Evolutionary conservation across 371 early-diverging fungal genomes (phyloP).

Genomic region (Capillidium rhysosporum): DNA sequence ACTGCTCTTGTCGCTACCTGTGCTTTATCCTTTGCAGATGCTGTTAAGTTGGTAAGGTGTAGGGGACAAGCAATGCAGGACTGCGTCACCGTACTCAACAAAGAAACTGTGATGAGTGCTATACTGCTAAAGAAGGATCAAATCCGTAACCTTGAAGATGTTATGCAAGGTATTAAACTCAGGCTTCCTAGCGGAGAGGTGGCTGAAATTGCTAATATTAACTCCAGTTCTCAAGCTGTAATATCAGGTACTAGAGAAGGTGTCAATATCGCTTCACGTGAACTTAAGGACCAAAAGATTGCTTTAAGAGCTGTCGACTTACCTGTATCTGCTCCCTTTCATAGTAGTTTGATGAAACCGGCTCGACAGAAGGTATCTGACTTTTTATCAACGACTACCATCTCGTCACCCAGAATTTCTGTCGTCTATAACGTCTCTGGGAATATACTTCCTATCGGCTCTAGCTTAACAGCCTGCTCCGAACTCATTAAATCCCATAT

Average conservation of each 20-base stretch:
- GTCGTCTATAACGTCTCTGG: slow-evolving; percentile 52
- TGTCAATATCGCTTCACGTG: slow-evolving; percentile 66
- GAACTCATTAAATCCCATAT: slow-evolving; percentile 46
- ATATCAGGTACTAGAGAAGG: slow-evolving; percentile 76
- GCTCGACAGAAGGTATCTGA: slow-evolving; percentile 56
- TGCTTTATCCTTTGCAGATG: slow-evolving; percentile 54
- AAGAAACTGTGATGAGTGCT: slow-evolving; percentile 73
- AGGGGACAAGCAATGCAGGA: slow-evolving; percentile 77
- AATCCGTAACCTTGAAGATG: slow-evolving; percentile 42
- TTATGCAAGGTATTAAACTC: slow-evolving; percentile 36
- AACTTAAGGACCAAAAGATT: slow-evolving; percentile 53
- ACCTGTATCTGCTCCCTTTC: slow-evolving; percentile 92
- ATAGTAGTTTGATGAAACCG: slow-evolving; percentile 73
- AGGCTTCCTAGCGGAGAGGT: slow-evolving; percentile 42
- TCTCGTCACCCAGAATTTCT: slow-evolving; percentile 41
- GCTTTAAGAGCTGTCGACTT: slow-evolving; percentile 73
- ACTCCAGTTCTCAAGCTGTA: slow-evolving; percentile 68
- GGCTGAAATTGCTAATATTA: slow-evolving; percentile 74
- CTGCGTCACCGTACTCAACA: slow-evolving; percentile 35
- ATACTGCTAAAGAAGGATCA: slow-evolving; percentile 53
- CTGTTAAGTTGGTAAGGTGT: slow-evolving; percentile 57
- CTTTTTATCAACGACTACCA: slow-evolving; percentile 37
- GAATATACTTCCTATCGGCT: not conserved
- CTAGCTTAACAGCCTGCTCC: slow-evolving; percentile 19
- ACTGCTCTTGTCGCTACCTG: slow-evolving; percentile 65